Base-by-base conservation (phyloP, 2,329 filamentous ascomycete species). In the Ophiostoma sp. region DNA sequence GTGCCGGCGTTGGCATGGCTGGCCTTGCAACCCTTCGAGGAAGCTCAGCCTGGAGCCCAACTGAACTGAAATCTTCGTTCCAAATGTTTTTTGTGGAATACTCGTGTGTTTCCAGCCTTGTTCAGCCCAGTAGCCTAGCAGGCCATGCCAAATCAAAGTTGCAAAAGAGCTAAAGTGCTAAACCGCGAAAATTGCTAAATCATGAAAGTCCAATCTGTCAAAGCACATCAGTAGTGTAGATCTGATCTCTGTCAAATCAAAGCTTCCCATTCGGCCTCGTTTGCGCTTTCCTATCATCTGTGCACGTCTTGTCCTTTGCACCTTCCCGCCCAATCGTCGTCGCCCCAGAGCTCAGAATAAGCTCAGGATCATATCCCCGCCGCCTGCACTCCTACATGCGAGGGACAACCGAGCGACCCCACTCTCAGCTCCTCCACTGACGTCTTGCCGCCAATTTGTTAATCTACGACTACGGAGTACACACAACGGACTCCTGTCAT, bases 351-450 rank as follows among this genome's bases (percentile, higher is more conserved):
- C 42, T 19, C 22, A 48, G 63, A 48, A 48, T 48, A 68, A 50
- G 63, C 63, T 64, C 61, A 68, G 45, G 45, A 36, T 33, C 28
- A 33, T 28, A 33, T 39, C 42, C 64, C 64, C 64, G 11, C 59
- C 59, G 59, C 19, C 11, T 39, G 59, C 59, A 22, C 50, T n/a
- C n/a, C n/a, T n/a, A n/a, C n/a, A n/a, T n/a, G n/a, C 33, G 33
- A 36, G 33, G 33, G 33, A 36, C 33, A 4, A 17, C 45, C 2
- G 31, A 66, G n/a, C 59, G 36, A 25, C 63, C 66, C 45, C 66
- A 52, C 64, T 69, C 33, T 28, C 61, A 36, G 45, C 22, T 7
- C 48, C 50, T 7, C 33, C 28, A 28, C 42, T 52, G 66, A 55
- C 66, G 42, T 69, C 66, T n/a, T 50, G 33, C 12, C 61, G n/a